A percentile compares a stretch with the other conserved stretches of the same genome.
Conservation (phyloP, 2,329 filamentous ascomycete genomes). For the Cladosporium sp. region DNA sequence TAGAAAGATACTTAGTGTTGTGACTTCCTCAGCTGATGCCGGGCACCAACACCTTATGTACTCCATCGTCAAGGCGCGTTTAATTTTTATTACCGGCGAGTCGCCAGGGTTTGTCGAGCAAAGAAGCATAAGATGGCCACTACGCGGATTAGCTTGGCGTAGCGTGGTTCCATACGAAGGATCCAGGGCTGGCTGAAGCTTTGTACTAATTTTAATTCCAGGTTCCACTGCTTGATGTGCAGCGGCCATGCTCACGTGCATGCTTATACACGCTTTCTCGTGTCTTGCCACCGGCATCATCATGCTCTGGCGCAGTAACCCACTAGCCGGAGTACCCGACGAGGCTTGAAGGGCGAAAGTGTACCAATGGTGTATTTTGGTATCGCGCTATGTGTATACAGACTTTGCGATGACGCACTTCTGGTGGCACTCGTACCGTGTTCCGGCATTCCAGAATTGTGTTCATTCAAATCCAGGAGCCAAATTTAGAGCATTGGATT, state of each 20-base stretch:
- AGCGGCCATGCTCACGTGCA: slow-evolving; percentile 1
- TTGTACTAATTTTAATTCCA: slow-evolving; percentile 10
- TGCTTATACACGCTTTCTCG: slow-evolving; percentile 4
- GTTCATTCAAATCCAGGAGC: background rate
- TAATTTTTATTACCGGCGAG: background rate
- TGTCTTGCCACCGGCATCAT: background rate
- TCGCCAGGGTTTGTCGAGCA: slow-evolving; percentile 3
- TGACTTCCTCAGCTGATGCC: background rate
- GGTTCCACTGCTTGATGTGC: background rate
- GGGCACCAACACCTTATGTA: slow-evolving; percentile 7
- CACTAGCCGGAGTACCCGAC: background rate
- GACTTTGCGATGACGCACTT: background rate
- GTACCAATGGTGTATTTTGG: background rate
- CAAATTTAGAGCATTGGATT: background rate
- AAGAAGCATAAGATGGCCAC: slow-evolving; percentile 10
- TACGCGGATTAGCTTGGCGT: slow-evolving; percentile 3
- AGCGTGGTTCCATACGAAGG: background rate
- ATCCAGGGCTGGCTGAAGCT: background rate
- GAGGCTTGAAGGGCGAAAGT: background rate
- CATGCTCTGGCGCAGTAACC: background rate
- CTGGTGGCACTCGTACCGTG: background rate
- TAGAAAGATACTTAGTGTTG: background rate
- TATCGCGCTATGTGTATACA: background rate
- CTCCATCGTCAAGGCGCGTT: background rate
- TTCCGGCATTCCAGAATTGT: background rate